Evolutionary conservation across 148 eudicot genomes (phyloP).

Genomic region (Nyssa sinensis): DNA sequence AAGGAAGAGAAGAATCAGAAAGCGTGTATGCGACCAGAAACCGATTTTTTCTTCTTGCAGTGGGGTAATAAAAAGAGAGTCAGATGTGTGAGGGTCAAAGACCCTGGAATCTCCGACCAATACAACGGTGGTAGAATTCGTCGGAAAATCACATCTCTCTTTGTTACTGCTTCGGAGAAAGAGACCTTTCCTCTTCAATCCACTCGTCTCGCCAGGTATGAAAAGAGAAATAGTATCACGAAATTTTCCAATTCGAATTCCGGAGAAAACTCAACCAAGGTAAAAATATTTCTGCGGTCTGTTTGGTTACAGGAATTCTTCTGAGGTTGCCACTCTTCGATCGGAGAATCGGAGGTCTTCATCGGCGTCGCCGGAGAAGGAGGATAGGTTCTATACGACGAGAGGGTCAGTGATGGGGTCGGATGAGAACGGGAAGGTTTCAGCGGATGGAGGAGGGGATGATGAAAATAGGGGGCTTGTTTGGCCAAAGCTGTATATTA

Average conservation of each 20-base stretch:
- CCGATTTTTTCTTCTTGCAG: slow-evolving; percentile 19
- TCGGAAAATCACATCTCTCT: slow-evolving; percentile 19
- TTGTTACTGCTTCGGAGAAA: slow-evolving; percentile 5
- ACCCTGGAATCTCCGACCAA: slow-evolving; percentile 5
- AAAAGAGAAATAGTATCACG: neutral
- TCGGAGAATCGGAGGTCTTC: slow-evolving; percentile 25
- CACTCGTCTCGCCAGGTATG: slow-evolving; percentile 23
- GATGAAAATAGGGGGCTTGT: slow-evolving; percentile 36
- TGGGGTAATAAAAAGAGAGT: slow-evolving; percentile 24
- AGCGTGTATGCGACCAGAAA: slow-evolving; percentile 9
- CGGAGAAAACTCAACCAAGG: neutral
- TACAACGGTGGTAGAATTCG: slow-evolving; percentile 17
- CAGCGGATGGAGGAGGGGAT: slow-evolving; percentile 34
- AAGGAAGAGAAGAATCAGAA: slow-evolving; percentile 23
- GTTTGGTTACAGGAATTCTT: slow-evolving; percentile 3
- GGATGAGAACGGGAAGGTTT: slow-evolving; percentile 48
- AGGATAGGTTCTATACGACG: slow-evolving; percentile 77
- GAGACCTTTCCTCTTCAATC: slow-evolving; percentile 6
- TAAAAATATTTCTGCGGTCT: neutral
- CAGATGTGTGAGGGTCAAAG: slow-evolving; percentile 23
- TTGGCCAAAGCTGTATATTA: slow-evolving; percentile 67
- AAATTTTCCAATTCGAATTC: neutral
- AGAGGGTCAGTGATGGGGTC: slow-evolving; percentile 66
- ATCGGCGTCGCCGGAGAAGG: slow-evolving; percentile 64
- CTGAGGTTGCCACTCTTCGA: too few species aligned